These are phyloP conservation scores for Kwoniella sp. DNA, from an alignment of 768 basidiomycete genomes.

Conservation along the genomic window DNA sequence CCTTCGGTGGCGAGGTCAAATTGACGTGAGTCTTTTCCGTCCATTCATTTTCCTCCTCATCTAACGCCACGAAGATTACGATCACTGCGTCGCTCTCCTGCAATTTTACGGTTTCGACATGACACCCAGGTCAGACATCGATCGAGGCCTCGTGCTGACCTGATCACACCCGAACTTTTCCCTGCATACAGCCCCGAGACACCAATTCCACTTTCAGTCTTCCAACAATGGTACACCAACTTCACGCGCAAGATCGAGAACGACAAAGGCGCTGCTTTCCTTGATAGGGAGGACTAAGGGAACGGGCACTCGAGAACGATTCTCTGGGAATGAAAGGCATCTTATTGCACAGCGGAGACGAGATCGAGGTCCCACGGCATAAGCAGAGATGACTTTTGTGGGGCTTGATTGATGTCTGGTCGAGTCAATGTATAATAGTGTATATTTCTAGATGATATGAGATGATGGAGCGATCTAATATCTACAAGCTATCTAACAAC, in stretches of 20 bases:
- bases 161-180: not conserved
- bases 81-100: too few species aligned
- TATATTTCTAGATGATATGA: not conserved
- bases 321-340: too few species aligned
- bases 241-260: slow-evolving; percentile 52
- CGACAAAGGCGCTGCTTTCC: slow-evolving; percentile 49
- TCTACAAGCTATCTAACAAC: not conserved
- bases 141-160: too few species aligned
- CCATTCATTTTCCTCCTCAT: too few species aligned
- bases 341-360: too few species aligned
- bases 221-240: slow-evolving; percentile 54
- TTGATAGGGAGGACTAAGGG: slow-evolving; percentile 47
- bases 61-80: too few species aligned
- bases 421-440: not conserved
- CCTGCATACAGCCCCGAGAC: slow-evolving; percentile 47
- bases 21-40: slow-evolving; percentile 55
- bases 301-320: too few species aligned
- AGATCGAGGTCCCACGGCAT: too few species aligned
- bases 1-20: slow-evolving; percentile 53
- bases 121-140: too few species aligned
- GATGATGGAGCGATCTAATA: not conserved
- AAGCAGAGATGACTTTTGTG: too few species aligned
- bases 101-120: too few species aligned
- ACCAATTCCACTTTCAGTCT: slow-evolving; percentile 55
- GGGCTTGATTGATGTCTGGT: not conserved